These are phyloP conservation scores for Neurospora sp. DNA, from an alignment of 2,329 filamentous ascomycete genomes.

Conservation along the genomic window DNA sequence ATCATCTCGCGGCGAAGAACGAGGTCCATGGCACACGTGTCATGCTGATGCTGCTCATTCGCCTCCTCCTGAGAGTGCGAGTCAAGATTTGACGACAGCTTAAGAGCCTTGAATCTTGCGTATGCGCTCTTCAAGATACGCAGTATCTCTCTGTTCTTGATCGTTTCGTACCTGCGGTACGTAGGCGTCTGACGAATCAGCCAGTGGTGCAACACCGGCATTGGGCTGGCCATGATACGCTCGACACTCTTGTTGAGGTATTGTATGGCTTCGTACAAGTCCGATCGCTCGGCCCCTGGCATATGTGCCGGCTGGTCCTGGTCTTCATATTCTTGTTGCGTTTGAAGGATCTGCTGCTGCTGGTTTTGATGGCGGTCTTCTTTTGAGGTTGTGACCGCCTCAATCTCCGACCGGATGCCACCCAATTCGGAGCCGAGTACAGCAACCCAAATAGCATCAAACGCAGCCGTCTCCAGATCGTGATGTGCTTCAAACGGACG, in stretches of 20 bases:
- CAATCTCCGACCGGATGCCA: conserved; percentile 17
- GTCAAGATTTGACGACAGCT: too few species aligned
- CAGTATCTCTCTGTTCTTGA: conserved; percentile 15
- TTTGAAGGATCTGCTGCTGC: too few species aligned
- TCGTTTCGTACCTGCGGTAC: conserved; percentile 13
- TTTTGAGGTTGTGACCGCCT: conserved; percentile 2
- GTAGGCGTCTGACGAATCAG: conserved; percentile 3
- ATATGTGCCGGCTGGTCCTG: neutral
- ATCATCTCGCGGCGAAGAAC: conserved; percentile 8
- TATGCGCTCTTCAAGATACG: neutral
- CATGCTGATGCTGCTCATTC: neutral
- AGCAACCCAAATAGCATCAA: conserved; percentile 30
- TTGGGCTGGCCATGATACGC: neutral
- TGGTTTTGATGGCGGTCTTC: neutral
- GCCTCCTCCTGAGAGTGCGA: too few species aligned
- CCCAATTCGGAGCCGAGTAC: conserved; percentile 27
- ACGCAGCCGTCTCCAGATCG: conserved; percentile 25
- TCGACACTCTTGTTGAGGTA: conserved; percentile 15
- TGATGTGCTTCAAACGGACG: conserved; percentile 23
- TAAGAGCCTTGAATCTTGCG: too few species aligned
- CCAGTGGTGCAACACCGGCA: conserved; percentile 1
- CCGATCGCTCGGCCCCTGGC: conserved; percentile 6
- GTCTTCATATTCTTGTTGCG: too few species aligned
- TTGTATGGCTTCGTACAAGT: conserved; percentile 15
- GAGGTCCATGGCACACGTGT: conserved; percentile 11